Base-by-base conservation (phyloP, 352 stramenopile species). In the Phytophthora ramorum region DNA sequence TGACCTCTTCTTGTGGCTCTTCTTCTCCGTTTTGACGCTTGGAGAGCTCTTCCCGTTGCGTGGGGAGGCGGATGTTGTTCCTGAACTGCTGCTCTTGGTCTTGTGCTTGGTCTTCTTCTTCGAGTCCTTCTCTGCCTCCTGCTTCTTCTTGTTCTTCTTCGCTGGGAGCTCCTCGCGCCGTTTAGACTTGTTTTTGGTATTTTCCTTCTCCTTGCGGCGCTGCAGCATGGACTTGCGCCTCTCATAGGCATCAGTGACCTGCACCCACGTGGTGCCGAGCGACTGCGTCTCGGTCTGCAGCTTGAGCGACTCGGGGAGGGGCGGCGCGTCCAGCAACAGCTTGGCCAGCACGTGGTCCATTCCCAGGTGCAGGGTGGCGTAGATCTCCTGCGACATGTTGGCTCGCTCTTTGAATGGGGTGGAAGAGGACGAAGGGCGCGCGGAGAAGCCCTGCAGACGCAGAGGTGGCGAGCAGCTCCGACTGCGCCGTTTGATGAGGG, bases 291-390 rank as follows among this genome's bases (percentile, higher is more conserved):
- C 76, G 12, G 61, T 69, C 50, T 72, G 51, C 37, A 86, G 53
- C 55, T 72, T 70, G 16, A 74, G 17, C 1, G 53, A 34, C 10
- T 53, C 8, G 0, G 78, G 72, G 37, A 83, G 54, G 24, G 62
- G 54, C 14, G 70, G 48, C 34, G 50, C 69, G 3, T 68, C 22
- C 44, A 56, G 20, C 34, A 78, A 38, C 19, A 75, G 52, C 45
- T 77, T 69, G 28, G 70, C 66, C 56, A 73, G 30, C 28, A 87
- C 72, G 50, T 89, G 80, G 57, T 91, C 83, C 75, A 91, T 58
- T 8, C 70, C 67, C 41, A 79, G 30, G 55, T 83, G 67, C 52
- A 90, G 57, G 41, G 72, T 77, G 19, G 44, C 58, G 57, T 85
- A 90, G 7, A 83, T 41, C 17, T 80, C 64, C 41, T 66, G 22